Evolutionary conservation across 1,139 yeast genomes (phyloP).

Genomic region (Scheffersomyces quercinus): DNA sequence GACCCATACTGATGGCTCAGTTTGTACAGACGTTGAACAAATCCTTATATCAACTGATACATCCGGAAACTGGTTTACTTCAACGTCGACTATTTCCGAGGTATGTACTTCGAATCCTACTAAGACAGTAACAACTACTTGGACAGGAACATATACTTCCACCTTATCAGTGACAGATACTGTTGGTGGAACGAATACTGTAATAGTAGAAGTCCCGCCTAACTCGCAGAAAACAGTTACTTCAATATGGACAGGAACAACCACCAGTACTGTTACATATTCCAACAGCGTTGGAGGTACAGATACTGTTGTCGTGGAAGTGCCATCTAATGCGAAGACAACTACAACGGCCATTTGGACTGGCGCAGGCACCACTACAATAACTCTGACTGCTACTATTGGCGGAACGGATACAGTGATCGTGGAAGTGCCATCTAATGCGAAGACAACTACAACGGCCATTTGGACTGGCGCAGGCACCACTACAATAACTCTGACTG

Average conservation of each 20-base stretch:
- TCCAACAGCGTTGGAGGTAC: constrained; percentile 5
- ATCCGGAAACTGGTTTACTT: too few species aligned
- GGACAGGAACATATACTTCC: constrained; percentile 3
- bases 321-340: constrained; percentile 6
- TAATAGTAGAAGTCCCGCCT: constrained; percentile 5
- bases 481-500: constrained; percentile 5
- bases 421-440: constrained; percentile 9
- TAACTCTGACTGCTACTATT: constrained; percentile 5
- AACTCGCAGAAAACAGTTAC: constrained; percentile 10
- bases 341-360: constrained; percentile 8
- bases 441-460: constrained; percentile 2
- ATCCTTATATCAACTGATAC: too few species aligned
- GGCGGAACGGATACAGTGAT: constrained; percentile 7
- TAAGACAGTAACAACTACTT: constrained; percentile 4
- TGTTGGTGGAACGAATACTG: constrained; percentile 9
- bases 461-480: constrained; percentile 10
- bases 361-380: constrained; percentile 5
- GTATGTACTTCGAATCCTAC: constrained; percentile 2
- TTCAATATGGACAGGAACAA: constrained; percentile 1
- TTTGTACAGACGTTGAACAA: neutral
- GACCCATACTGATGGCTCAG: neutral
- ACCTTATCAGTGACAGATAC: constrained; percentile 3
- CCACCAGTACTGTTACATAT: neutral
- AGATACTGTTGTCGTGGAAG: constrained; percentile 9
- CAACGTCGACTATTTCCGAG: neutral